Percentiles rank a stretch among this genome's conserved stretches.
These are phyloP conservation scores for Pythium brassicae DNA, from an alignment of 352 stramenopile species.

Conservation along the genomic window DNA sequence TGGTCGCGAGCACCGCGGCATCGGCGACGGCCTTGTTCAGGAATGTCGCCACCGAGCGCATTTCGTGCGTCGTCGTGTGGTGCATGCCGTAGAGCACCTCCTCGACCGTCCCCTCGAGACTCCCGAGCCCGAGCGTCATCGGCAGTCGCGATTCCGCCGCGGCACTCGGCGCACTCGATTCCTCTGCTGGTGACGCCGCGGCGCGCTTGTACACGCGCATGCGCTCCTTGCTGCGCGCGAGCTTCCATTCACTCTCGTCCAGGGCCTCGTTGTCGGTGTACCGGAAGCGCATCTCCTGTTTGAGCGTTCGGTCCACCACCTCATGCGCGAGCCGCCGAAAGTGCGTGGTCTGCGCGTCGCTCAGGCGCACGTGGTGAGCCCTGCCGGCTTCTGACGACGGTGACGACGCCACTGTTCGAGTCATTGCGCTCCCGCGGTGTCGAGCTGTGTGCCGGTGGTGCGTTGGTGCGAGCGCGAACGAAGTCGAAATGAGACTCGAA, in stretches of 20 bases:
- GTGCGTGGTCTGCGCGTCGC: constrained; percentile 20
- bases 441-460: no score
- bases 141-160: constrained; percentile 16
- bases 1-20: constrained; percentile 32
- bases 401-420: background rate
- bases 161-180: background rate
- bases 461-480: no score
- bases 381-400: background rate
- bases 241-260: constrained; percentile 26
- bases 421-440: no score
- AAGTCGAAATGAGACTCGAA: no score
- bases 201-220: constrained; percentile 35
- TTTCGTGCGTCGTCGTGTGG: constrained; percentile 42
- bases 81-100: constrained; percentile 49
- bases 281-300: constrained; percentile 34
- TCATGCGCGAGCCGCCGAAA: constrained; percentile 32
- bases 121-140: constrained; percentile 39
- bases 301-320: constrained; percentile 39
- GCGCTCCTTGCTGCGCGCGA: constrained; percentile 26
- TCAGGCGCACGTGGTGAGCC: constrained; percentile 16
- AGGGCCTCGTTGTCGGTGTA: constrained; percentile 13
- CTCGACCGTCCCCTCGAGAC: constrained; percentile 32
- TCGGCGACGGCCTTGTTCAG: constrained; percentile 36
- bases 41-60: constrained; percentile 28
- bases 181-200: background rate